Conservation (phyloP, 306 rosid genomes). For the Trifolium dubium region DNA sequence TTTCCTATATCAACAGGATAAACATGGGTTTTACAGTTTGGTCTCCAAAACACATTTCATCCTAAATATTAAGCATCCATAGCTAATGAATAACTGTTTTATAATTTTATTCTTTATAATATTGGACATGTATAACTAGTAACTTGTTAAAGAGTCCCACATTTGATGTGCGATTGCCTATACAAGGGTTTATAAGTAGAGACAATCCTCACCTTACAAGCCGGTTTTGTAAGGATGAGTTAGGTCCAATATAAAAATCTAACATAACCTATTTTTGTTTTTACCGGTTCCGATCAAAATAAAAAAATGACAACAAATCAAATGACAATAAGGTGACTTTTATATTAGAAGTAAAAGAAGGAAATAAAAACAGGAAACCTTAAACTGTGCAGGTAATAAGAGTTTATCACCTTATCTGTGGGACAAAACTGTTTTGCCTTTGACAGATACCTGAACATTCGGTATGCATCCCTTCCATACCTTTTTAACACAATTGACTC, state of each 20-base stretch:
- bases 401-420: slow-evolving; percentile 72
- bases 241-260: too few relatives aligned
- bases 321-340: slow-evolving; percentile 1
- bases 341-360: not conserved
- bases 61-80: slow-evolving; percentile 7
- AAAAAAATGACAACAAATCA: not conserved
- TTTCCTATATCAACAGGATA: slow-evolving; percentile 1
- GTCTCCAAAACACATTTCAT: slow-evolving; percentile 26
- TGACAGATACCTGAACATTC: slow-evolving; percentile 82
- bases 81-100: slow-evolving; percentile 5
- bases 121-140: not conserved
- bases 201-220: too few relatives aligned
- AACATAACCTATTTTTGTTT: not conserved
- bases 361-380: not conserved
- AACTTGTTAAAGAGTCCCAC: not conserved
- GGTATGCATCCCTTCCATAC: slow-evolving; percentile 78
- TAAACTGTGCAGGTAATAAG: not conserved
- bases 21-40: not conserved
- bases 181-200: too few relatives aligned
- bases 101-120: not conserved
- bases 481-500: slow-evolving; percentile 83
- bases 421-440: slow-evolving; percentile 51
- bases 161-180: too few relatives aligned
- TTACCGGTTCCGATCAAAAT: not conserved
- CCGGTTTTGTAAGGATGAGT: too few relatives aligned